Evolutionary conservation across 257 asterid genomes (phyloP).

Genomic region (Solanum gandarillasii): DNA sequence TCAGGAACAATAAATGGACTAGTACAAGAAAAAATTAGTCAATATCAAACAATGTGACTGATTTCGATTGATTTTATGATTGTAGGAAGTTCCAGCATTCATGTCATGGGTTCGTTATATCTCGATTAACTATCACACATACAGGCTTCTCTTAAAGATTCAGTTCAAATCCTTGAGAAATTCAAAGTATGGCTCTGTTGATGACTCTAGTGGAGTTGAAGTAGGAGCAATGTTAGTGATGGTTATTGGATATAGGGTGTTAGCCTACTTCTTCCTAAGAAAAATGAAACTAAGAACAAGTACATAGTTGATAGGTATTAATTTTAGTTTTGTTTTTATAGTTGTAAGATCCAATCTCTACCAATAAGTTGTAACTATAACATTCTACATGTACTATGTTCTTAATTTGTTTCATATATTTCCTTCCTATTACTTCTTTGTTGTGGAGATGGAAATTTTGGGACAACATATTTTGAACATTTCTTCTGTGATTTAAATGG

Average conservation of each 20-base stretch:
- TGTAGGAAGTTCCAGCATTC: conserved; percentile 34
- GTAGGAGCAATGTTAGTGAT: conserved; percentile 33
- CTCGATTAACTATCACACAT: conserved; percentile 37
- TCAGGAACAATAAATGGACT: not conserved
- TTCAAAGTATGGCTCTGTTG: not conserved
- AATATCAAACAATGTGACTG: not conserved
- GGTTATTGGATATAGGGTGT: conserved; percentile 27
- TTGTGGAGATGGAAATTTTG: not conserved
- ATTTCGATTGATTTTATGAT: not conserved
- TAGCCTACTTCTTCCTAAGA: conserved; percentile 25
- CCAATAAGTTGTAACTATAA: not conserved
- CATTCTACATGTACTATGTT: not conserved
- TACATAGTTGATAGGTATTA: not conserved
- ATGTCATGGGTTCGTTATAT: conserved; percentile 24
- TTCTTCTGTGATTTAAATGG: not conserved
- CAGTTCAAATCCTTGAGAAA: conserved; percentile 13
- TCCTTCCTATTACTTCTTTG: not conserved
- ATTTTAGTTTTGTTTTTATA: not conserved
- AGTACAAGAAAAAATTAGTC: not conserved
- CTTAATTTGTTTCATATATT: not conserved
- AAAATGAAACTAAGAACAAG: conserved; percentile 14
- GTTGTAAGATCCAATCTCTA: not conserved
- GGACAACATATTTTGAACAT: not conserved
- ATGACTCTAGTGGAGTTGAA: conserved; percentile 15
- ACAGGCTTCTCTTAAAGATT: conserved; percentile 29